Percentiles rank a stretch among this genome's conserved stretches.
Evolutionary conservation across 1,284 basidiomycete species (phyloP).

Genomic region (Leccinum fuscescens): DNA sequence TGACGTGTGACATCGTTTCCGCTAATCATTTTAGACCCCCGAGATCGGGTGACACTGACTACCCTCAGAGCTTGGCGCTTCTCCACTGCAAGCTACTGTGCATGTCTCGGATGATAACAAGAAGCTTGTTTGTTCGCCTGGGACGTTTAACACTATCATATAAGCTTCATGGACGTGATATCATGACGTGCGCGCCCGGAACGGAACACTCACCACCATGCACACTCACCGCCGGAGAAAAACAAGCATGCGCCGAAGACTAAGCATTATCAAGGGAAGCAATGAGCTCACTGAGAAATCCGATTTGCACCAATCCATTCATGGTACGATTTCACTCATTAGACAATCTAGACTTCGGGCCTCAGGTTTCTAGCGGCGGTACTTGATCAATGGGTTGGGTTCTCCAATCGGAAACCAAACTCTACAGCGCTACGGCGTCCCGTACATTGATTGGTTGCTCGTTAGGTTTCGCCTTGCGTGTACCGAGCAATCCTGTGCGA

Average conservation of each 20-base stretch:
- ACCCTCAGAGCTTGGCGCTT: neutral
- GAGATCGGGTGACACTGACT: no score
- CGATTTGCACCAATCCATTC: no score
- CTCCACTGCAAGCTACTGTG: neutral
- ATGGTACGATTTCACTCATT: no score
- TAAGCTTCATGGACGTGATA: no score
- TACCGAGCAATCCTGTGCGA: neutral
- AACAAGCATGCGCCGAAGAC: no score
- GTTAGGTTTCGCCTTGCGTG: neutral
- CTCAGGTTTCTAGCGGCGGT: no score
- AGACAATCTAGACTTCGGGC: no score
- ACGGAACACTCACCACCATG: no score
- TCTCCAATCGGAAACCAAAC: neutral
- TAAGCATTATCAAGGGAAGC: no score
- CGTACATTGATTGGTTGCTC: neutral
- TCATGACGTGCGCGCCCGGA: no score
- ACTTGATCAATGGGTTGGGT: neutral
- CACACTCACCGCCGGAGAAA: no score
- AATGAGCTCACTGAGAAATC: no score
- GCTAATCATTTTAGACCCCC: neutral
- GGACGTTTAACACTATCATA: neutral
- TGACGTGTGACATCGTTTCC: neutral
- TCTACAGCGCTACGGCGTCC: neutral
- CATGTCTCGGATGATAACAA: neutral
- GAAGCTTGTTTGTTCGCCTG: neutral